Evolutionary conservation across 495 filamentous ascomycete genomes (phyloP).

Genomic region (Hapsidospora chrysogenum): DNA sequence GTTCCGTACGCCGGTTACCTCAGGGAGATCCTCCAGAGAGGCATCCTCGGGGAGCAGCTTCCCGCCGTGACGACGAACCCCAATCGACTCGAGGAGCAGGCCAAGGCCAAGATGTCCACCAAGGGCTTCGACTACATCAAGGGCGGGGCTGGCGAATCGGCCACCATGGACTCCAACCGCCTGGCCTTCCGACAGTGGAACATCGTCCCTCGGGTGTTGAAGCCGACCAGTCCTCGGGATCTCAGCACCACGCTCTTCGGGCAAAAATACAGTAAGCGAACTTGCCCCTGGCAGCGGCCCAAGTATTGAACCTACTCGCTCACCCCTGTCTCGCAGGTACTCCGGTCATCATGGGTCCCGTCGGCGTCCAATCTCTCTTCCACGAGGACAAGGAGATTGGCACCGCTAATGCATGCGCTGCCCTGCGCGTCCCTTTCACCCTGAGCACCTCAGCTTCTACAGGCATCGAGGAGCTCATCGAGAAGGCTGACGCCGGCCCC

Average conservation of each 20-base stretch:
- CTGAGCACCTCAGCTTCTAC: conserved; percentile 28
- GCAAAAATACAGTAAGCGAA: conserved; percentile 19
- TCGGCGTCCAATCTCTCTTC: conserved; percentile 42
- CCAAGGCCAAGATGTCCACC: conserved; percentile 25
- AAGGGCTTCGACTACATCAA: conserved; percentile 43
- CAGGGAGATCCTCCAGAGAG: conserved; percentile 30
- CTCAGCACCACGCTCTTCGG: conserved; percentile 40
- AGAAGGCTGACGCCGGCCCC: conserved; percentile 4
- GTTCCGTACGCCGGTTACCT: conserved; percentile 20
- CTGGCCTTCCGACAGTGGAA: conserved; percentile 51
- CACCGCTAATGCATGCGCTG: conserved; percentile 32
- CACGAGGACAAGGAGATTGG: conserved; percentile 37
- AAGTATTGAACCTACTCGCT: neutral
- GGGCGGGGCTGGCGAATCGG: conserved; percentile 47
- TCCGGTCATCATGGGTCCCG: conserved; percentile 40
- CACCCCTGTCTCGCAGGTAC: conserved; percentile 7
- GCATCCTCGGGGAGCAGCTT: conserved; percentile 25
- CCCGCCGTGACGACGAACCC: conserved; percentile 44
- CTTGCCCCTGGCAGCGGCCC: too few relatives aligned
- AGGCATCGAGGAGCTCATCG: conserved; percentile 23
- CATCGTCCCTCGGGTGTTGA: conserved; percentile 29
- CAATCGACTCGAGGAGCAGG: conserved; percentile 39
- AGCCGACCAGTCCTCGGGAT: conserved; percentile 24
- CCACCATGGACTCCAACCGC: conserved; percentile 49
- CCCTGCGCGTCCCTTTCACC: conserved; percentile 35